A percentile compares a stretch with the other conserved stretches of the same genome.
Conservation (phyloP, 2,329 filamentous ascomycete genomes). For the Epichloe gansuensis region DNA sequence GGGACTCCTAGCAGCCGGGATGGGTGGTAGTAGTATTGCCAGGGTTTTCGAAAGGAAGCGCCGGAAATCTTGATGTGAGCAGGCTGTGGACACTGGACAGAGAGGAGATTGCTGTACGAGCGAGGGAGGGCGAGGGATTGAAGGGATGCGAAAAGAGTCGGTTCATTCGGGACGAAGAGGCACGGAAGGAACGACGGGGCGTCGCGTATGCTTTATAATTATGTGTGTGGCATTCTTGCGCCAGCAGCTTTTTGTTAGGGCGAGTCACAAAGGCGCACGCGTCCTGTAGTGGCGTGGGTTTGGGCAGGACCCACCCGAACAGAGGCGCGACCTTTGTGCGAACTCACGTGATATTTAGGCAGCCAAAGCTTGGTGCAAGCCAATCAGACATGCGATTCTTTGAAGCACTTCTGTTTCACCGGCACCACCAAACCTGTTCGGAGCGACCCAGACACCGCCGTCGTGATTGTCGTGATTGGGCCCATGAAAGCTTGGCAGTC, state of each 20-base stretch:
- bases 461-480: not conserved
- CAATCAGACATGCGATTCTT: not conserved
- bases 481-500: not conserved
- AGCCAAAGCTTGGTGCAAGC: constrained; percentile 11
- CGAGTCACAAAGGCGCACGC: constrained; percentile 11
- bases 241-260: not conserved
- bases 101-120: not conserved
- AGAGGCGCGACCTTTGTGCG: constrained; percentile 22
- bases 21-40: not conserved
- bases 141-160: not conserved
- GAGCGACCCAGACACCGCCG: not conserved
- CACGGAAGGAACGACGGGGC: not conserved
- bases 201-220: not conserved
- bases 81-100: not conserved
- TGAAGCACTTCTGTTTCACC: not conserved
- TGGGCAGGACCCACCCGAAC: not conserved
- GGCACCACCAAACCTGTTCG: not conserved
- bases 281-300: constrained; percentile 6
- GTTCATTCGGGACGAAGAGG: not conserved
- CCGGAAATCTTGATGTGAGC: not conserved
- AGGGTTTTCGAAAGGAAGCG: not conserved
- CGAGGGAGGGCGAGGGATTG: not conserved
- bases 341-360: constrained; percentile 26
- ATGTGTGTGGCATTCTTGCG: not conserved
- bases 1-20: not conserved